Evolutionary conservation across 2,329 filamentous ascomycete species (phyloP).

Genomic region (Dichotomopilus funicola): DNA sequence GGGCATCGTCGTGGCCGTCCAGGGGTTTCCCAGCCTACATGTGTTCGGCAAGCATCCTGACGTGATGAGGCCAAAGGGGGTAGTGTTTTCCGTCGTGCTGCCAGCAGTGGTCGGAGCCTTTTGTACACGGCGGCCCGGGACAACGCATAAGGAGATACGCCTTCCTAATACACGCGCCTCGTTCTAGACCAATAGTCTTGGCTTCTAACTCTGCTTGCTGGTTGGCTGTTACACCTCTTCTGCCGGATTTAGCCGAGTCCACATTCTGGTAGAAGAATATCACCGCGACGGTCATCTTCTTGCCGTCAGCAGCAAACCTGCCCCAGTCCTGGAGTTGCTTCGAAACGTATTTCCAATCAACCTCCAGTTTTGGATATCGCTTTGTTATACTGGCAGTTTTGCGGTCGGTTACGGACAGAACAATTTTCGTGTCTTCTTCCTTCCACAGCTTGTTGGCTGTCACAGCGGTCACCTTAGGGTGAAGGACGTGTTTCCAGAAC

Average conservation of each 20-base stretch:
- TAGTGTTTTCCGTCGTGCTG: not conserved
- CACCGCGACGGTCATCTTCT: not conserved
- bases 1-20: not conserved
- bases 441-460: not conserved
- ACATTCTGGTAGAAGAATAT: not conserved
- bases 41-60: not conserved
- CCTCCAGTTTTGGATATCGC: not conserved
- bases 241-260: not conserved
- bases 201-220: not conserved
- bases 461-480: not conserved
- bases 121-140: not conserved
- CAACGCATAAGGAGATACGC: not conserved
- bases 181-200: not conserved
- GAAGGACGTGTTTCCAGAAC: not conserved
- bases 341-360: not conserved
- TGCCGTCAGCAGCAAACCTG: not conserved
- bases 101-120: not conserved
- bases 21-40: not conserved
- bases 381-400: not conserved
- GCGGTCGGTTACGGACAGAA: not conserved
- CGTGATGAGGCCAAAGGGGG: not conserved
- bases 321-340: not conserved
- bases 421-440: not conserved
- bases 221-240: not conserved
- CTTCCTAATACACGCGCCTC: not conserved